Evolutionary conservation across 768 basidiomycete species (phyloP), one percentile per base, ranked within the genome.

Genomic region (Coprinopsis cinerea): DNA sequence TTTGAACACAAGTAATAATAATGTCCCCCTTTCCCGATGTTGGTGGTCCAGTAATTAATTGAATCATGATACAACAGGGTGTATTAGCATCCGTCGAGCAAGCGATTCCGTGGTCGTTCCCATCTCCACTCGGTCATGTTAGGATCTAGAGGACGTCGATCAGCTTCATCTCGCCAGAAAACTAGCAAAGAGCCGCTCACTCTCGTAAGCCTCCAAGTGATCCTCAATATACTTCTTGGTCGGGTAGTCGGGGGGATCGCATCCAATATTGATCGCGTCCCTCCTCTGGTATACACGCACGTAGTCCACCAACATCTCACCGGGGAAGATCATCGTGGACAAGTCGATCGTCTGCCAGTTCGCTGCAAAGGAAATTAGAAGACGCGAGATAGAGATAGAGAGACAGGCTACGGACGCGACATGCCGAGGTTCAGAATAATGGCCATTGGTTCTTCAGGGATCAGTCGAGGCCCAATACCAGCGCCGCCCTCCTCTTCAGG

Each of bases 271-370:
- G 25, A 55, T 66, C 45, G 66, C 52, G 2, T 76, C 79, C 54
- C 75, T 70, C 44, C 79, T 66, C 64, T 90, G 88, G 63, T 90
- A 92, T 17, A 92, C 84, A 22, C 89, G 76, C 34, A 92, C 82
- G 61, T 90, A 92, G 63, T 92, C 88, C 30, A 91, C 66, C 34
- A 76, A 69, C 71, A 89, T 74, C 56, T 81, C 78, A 0, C 81
- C 77, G 0, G 88, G 88, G 73, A 88, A 88, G 20, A 65, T 62
- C 72, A 89, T 73, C 36, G 82, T 74, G 20, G 68, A 47, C 35
- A 74, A 50, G 48, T 83, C 75, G 52, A 74, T 73, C 2, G 66
- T 65, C 53, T 89, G 87, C 81, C 89, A 92, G 56, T 79, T 82
- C 26, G 72, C 81, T 74, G 59, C 24, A 43, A 47, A 23, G 42